phyloP scores from a whole-genome alignment of 306 rosid genomes.

The Cucurbita maxima region DNA sequence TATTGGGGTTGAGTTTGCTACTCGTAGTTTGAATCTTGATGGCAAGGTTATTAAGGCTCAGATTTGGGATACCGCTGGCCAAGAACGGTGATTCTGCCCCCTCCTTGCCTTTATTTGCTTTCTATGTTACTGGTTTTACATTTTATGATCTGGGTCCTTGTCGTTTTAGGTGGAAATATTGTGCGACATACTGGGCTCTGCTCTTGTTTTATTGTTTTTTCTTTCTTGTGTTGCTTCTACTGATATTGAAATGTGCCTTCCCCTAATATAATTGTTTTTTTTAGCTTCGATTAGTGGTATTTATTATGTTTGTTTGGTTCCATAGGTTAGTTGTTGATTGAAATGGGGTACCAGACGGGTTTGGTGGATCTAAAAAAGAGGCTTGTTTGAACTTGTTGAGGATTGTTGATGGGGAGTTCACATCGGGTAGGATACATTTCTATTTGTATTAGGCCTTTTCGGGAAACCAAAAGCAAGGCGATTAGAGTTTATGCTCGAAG shows the following conservation, averaged over 20 bases:
- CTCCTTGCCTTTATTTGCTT: neutral
- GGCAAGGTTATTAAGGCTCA: constrained; percentile 40
- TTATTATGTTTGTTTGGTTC: neutral
- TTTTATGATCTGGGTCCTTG: neutral
- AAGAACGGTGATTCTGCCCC: constrained; percentile 24
- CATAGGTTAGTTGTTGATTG: neutral
- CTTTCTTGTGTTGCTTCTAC: constrained; percentile 1
- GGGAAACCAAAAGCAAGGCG: too few species aligned
- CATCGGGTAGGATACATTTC: too few species aligned
- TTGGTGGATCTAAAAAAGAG: neutral
- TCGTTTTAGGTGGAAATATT: neutral
- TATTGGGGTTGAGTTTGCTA: constrained; percentile 48
- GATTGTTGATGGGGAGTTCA: too few species aligned
- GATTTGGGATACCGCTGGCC: constrained; percentile 55
- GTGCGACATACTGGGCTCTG: neutral
- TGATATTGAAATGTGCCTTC: neutral
- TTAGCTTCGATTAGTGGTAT: neutral
- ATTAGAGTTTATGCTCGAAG: too few species aligned
- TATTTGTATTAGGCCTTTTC: too few species aligned
- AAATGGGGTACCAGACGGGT: constrained; percentile 1
- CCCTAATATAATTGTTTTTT: neutral
- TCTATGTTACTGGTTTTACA: neutral
- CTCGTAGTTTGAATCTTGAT: constrained; percentile 46
- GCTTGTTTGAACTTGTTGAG: neutral
- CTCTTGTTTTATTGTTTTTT: neutral